phyloP scores from a whole-genome alignment of 2,329 filamentous ascomycete species.

The Lachnellula cervina region DNA sequence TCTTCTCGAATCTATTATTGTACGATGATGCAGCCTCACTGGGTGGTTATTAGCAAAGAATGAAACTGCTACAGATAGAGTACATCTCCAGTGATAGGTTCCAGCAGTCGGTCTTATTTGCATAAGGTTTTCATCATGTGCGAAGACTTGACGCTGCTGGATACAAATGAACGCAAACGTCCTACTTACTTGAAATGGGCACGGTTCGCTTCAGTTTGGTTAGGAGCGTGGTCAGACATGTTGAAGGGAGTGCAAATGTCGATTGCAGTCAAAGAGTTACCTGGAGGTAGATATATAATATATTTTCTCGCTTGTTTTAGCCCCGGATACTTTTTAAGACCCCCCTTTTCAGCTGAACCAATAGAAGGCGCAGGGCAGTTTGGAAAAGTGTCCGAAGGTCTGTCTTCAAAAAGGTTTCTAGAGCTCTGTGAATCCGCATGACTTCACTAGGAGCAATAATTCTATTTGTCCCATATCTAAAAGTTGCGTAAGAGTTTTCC shows the following conservation, averaged over 20 bases:
- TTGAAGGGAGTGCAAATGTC: background rate
- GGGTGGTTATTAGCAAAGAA: background rate
- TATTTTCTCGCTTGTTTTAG: background rate
- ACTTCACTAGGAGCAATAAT: too few species aligned
- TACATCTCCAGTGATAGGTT: too few species aligned
- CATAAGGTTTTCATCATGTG: too few species aligned
- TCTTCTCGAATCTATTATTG: conserved; percentile 51
- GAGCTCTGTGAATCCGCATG: too few species aligned
- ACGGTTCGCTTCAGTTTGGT: conserved; percentile 35
- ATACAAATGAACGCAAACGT: background rate
- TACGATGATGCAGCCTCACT: conserved; percentile 50
- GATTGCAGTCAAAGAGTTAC: background rate
- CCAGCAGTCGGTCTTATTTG: too few species aligned
- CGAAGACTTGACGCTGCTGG: too few species aligned
- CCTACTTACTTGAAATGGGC: conserved; percentile 37
- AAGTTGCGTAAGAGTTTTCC: background rate
- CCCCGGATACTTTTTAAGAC: conserved; percentile 5
- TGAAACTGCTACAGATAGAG: background rate
- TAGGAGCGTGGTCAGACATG: conserved; percentile 24
- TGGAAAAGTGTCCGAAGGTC: conserved; percentile 3
- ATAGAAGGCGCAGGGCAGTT: background rate
- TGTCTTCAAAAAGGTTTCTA: background rate
- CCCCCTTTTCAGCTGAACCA: background rate
- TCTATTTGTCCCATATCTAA: too few species aligned
- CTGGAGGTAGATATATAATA: background rate